Evolutionary conservation across 306 rosid species (phyloP), one percentile per base, ranked within the genome.

Genomic region (Cucurbita maxima): DNA sequence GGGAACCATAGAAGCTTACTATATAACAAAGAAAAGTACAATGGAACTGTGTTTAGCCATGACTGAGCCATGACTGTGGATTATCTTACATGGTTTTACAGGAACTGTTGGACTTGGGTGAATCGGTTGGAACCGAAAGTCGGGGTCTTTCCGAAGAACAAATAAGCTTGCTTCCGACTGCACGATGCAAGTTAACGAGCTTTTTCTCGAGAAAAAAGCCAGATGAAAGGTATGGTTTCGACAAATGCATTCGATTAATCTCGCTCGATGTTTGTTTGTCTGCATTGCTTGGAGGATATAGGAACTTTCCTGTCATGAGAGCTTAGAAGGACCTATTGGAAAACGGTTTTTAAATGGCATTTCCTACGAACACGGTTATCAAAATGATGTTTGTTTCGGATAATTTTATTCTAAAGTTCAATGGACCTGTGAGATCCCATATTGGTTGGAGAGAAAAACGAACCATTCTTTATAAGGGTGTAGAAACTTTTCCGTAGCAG

Each of bases 71-170:
- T 73, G 50, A n/a, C 40, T n/a, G 12, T 7, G 19, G 58, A 45
- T 18, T 7, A 13, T 40, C 43, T 59, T 74, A 10, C 22, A 25
- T 44, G 44, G 25, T 60, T 73, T 75, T 60, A 38, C 82, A 92
- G 98, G 96, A 90, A 80, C 82, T 90, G 56, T 85, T 92, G 58
- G 93, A 90, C 81, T 81, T 90, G 75, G 96, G 96, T 48, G 98
- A 92, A 79, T 86, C 96, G 47, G 92, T 90, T 77, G 98, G 96
- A 80, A 87, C 90, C 63, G 83, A 92, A 83, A 88, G 87, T 79
- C 86, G 96, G 51, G 96, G 98, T 67, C 96, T 92, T 73, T 81
- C 96, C 2, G 83, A 83, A 66, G 96, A 92, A 71, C 96, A 87
- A 43, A 92, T 92, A 69, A 86, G 82, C 78, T 82, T 71, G 74